Conservation (phyloP, 176 grass and related monocot species). For the Melocanna baccifera region DNA sequence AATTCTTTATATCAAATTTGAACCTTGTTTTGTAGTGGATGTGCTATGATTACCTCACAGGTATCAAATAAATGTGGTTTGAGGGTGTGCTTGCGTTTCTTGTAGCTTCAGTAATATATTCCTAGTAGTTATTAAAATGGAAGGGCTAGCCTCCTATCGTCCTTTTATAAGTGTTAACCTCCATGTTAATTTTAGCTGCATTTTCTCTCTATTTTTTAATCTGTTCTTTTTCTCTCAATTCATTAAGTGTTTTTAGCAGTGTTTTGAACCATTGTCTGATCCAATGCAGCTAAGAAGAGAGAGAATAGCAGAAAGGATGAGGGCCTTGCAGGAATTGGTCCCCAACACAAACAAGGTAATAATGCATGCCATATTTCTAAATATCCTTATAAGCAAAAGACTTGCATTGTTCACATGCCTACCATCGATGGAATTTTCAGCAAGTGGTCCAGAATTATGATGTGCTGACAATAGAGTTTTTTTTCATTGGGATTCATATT, state of each 20-base stretch:
- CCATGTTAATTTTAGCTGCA: not conserved
- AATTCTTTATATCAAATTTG: conserved; percentile 25
- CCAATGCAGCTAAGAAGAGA: conserved; percentile 75
- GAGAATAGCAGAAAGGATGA: conserved; percentile 96
- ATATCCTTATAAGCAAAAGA: conserved; percentile 9
- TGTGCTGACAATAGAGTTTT: conserved; percentile 3
- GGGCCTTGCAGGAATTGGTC: conserved; percentile 82
- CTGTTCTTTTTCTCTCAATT: not conserved
- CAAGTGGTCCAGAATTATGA: conserved; percentile 27
- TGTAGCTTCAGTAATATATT: conserved; percentile 12
- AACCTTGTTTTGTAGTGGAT: conserved; percentile 36
- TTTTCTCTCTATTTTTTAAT: not conserved
- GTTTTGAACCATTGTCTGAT: conserved; percentile 8
- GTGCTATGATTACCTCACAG: conserved; percentile 14
- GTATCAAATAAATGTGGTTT: conserved; percentile 25
- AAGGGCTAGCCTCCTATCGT: not conserved
- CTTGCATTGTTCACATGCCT: conserved; percentile 9
- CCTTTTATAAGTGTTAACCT: not conserved
- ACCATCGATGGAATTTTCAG: not conserved
- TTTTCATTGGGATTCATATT: not conserved
- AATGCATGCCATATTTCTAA: conserved; percentile 19
- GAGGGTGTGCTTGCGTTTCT: not conserved
- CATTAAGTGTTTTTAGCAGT: not conserved
- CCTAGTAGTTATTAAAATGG: not conserved
- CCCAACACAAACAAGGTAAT: conserved; percentile 94